These are phyloP conservation scores for Solanum hybrid DNA, from an alignment of 305 asterid species.

Conservation along the genomic window DNA sequence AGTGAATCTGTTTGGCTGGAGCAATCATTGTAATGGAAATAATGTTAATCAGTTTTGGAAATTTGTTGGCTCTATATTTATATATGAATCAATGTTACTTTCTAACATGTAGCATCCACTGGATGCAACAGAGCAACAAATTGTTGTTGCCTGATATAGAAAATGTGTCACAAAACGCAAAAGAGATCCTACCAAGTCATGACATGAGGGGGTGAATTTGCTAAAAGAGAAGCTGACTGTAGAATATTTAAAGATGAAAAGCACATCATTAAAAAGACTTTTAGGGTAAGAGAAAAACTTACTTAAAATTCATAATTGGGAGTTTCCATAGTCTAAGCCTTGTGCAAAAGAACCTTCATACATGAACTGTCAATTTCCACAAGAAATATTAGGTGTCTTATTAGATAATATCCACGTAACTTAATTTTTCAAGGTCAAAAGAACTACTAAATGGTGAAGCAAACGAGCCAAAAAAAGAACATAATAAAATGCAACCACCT, in stretches of 20 bases:
- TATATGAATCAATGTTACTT: too few relatives aligned
- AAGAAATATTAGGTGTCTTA: background rate
- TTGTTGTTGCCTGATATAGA: too few relatives aligned
- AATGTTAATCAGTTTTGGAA: too few relatives aligned
- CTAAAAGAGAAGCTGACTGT: background rate
- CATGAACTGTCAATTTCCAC: constrained; percentile 33
- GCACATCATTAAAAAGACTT: background rate
- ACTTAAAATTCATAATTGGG: constrained; percentile 42
- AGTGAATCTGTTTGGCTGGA: too few relatives aligned
- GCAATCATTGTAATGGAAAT: too few relatives aligned
- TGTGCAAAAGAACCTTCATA: constrained; percentile 52
- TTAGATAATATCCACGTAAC: constrained; percentile 4
- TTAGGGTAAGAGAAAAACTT: constrained; percentile 13
- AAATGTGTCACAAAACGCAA: too few relatives aligned
- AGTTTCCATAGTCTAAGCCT: constrained; percentile 52
- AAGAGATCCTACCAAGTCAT: background rate
- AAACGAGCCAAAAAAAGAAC: background rate
- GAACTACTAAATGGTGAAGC: background rate
- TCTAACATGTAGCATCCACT: too few relatives aligned
- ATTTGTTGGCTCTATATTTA: too few relatives aligned
- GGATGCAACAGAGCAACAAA: too few relatives aligned
- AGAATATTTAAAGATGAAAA: background rate
- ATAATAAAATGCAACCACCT: background rate
- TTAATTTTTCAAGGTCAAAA: background rate
- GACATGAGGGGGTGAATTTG: background rate